These are phyloP conservation scores for Boeremia lycopersici DNA, from an alignment of 2,329 filamentous ascomycete species.

Conservation along the genomic window DNA sequence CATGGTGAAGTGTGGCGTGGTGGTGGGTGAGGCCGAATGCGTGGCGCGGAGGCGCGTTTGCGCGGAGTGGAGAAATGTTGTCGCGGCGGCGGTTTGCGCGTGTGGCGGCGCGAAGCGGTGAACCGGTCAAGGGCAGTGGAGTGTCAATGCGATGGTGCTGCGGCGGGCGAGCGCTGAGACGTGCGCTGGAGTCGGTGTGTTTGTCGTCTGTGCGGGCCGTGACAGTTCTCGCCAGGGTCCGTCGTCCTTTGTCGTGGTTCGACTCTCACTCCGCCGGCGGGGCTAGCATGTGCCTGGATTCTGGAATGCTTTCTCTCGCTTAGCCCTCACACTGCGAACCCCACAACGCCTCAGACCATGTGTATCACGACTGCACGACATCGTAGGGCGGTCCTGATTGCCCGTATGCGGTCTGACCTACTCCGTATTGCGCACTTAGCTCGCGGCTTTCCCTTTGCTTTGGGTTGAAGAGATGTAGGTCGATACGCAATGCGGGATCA, in stretches of 20 bases:
- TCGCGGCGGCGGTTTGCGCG: conserved; percentile 10
- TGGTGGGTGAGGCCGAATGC: conserved; percentile 14
- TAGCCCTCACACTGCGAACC: conserved; percentile 6
- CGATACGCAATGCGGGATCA: conserved; percentile 11
- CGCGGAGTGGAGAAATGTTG: conserved; percentile 4
- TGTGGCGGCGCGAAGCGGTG: conserved; percentile 14
- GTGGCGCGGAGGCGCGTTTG: conserved; percentile 24
- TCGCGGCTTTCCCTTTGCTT: conserved; percentile 7
- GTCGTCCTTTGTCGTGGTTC: conserved; percentile 9
- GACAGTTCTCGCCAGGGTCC: conserved; percentile 19
- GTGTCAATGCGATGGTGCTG: conserved; percentile 7
- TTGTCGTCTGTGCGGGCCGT: conserved; percentile 19
- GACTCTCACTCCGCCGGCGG: conserved; percentile 5
- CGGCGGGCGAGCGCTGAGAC: conserved; percentile 9
- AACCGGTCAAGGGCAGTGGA: conserved; percentile 5
- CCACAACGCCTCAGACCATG: conserved; percentile 9
- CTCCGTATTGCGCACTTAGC: conserved; percentile 14
- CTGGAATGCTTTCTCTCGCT: conserved; percentile 3
- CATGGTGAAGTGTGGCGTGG: conserved; percentile 29
- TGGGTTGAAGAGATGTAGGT: conserved; percentile 13
- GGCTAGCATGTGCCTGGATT: conserved; percentile 9
- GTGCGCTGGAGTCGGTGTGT: conserved; percentile 13
- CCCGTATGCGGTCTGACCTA: conserved; percentile 19
- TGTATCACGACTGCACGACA: conserved; percentile 27
- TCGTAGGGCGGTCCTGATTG: conserved; percentile 20